Conservation (phyloP, 2,329 filamentous ascomycete species). For the Aspergillus niger region DNA sequence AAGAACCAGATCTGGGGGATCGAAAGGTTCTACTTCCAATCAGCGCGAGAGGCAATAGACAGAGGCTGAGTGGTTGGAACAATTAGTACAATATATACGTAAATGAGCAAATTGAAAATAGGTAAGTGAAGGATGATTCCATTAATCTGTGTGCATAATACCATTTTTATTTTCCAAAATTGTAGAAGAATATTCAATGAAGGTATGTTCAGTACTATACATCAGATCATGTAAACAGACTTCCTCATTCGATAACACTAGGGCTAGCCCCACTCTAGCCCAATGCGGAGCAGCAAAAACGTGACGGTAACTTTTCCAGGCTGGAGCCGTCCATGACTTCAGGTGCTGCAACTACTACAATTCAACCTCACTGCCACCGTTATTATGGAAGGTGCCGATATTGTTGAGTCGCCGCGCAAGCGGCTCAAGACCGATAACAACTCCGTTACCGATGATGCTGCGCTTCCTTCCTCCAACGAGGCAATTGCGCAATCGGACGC, state of each 20-base stretch:
- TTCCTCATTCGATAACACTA: constrained; percentile 26
- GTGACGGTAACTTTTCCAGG: constrained; percentile 14
- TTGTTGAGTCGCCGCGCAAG: constrained; percentile 40
- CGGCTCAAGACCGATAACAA: constrained; percentile 36
- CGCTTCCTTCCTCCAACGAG: constrained; percentile 17
- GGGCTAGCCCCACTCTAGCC: constrained; percentile 32
- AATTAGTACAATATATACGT: no score
- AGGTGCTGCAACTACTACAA: constrained; percentile 17
- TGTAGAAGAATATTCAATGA: not conserved
- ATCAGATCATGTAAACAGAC: not conserved
- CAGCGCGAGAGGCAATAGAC: no score
- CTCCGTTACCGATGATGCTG: constrained; percentile 18
- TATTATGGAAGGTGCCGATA: constrained; percentile 35
- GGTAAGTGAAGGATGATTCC: no score
- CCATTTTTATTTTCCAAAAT: not conserved
- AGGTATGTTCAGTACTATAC: not conserved
- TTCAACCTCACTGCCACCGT: constrained; percentile 1
- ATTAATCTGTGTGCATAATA: not conserved
- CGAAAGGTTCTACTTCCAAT: no score
- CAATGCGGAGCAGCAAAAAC: constrained; percentile 6
- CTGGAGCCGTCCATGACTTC: constrained; percentile 21
- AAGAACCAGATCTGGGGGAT: no score
- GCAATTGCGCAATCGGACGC: constrained; percentile 15
- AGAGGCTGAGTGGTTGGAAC: no score
- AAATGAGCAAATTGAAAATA: no score